Base-by-base conservation (phyloP, 2,329 filamentous ascomycete genomes). In the Aspergillus fumigatiaffinis region DNA sequence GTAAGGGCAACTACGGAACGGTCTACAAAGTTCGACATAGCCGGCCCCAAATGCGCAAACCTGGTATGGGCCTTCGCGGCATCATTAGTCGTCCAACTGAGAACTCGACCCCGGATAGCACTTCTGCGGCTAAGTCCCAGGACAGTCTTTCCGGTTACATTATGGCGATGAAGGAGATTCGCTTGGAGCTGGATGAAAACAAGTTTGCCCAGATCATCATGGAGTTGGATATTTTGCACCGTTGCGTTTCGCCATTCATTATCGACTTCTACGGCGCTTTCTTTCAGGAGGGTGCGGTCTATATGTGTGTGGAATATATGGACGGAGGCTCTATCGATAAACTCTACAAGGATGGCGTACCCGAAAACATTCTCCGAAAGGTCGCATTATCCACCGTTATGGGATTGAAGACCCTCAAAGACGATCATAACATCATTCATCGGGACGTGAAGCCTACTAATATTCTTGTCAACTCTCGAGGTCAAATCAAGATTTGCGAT, bases 291-390 rank as follows among this genome's bases (percentile, higher is more conserved):
- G 93, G 94, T 28, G 94, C 94, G 0, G 94, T 99, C 1, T 99
- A 99, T 75, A 97, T 99, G 74, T 99, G 94, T 77, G 96, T 99
- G 73, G 94, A 99, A 76, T 96, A 92, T 76, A 99, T 99, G 94
- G 92, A 99, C 71, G 94, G 94, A 50, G 94, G 94, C 7, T 97
- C 92, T 41, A 92, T 97, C 70, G 94, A 99, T 80, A 97, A 97
- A 74, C 78, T 99, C 12, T 99, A 99, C 73, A 84, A 84, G 10
- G 91, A 92, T 58, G 94, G 94, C 48, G 88, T 99, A 9, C 92
- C 94, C 0, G 94, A 99, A 72, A 85, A 84, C 46, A 87, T 99
- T 0, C 78, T 99, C 52, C 86, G 87, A 54, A 97, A 97, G 73
- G 94, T 99, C 62, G 92, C 93, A 0, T 85, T 94, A 62, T 88